Conservation (phyloP, 1,139 yeast species). For the Lodderomyces oxycetoniae region DNA sequence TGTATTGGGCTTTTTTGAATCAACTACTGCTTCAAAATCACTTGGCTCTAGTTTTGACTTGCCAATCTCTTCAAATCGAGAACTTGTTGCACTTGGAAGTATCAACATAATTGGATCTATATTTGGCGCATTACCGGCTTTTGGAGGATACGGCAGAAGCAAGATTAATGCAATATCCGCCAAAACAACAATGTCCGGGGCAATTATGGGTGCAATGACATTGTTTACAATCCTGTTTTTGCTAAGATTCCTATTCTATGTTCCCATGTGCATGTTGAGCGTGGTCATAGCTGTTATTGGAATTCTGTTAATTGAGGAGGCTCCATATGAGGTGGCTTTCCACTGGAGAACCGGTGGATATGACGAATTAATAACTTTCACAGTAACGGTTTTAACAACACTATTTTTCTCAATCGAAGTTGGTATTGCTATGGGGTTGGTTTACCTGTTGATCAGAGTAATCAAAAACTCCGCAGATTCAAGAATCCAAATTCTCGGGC, state of each 20-base stretch:
- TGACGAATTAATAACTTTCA: constrained; percentile 71
- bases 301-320: constrained; percentile 73
- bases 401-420: constrained; percentile 80
- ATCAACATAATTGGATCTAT: constrained; percentile 63
- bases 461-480: constrained; percentile 83
- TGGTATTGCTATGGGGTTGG: constrained; percentile 83
- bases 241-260: constrained; percentile 60
- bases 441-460: constrained; percentile 74
- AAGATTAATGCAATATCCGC: constrained; percentile 86
- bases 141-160: constrained; percentile 95
- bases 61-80: constrained; percentile 71
- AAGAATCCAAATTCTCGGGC: constrained; percentile 82
- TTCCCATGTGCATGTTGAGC: constrained; percentile 79
- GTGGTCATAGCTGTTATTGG: constrained; percentile 83
- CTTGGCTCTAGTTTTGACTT: constrained; percentile 61
- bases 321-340: constrained; percentile 73
- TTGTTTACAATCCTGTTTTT: constrained; percentile 59
- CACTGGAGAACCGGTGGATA: constrained; percentile 73
- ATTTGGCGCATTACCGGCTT: constrained; percentile 83
- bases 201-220: constrained; percentile 72
- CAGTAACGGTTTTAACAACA: constrained; percentile 67
- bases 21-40: constrained; percentile 88
- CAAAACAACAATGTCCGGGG: constrained; percentile 77
- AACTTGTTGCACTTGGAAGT: constrained; percentile 75
- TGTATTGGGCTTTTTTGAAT: constrained; percentile 86